Evolutionary conservation across 2,329 filamentous ascomycete genomes (phyloP).

Genomic region (Albophoma yamanashiensis): DNA sequence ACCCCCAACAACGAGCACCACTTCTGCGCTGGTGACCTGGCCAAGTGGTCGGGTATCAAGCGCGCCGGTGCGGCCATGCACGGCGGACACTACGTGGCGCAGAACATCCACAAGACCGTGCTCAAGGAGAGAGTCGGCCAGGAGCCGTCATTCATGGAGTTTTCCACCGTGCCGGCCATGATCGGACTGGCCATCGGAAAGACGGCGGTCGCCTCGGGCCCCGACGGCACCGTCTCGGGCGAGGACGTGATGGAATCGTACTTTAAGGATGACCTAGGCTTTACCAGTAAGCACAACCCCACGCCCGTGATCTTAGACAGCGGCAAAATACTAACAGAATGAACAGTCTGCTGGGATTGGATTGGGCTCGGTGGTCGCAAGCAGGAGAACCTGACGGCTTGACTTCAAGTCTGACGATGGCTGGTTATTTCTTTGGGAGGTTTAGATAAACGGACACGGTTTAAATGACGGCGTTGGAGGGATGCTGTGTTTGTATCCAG

Average conservation of each 20-base stretch:
- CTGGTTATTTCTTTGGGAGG: not conserved
- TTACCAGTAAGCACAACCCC: slow-evolving; percentile 42
- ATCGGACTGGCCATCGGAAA: slow-evolving; percentile 65
- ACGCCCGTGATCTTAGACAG: no score
- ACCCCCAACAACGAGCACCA: slow-evolving; percentile 50
- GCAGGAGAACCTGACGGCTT: slow-evolving; percentile 3
- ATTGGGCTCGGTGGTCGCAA: slow-evolving; percentile 32
- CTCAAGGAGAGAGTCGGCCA: slow-evolving; percentile 26
- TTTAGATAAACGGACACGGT: not conserved
- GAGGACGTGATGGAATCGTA: slow-evolving; percentile 52
- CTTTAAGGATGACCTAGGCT: slow-evolving; percentile 60
- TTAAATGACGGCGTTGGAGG: not conserved
- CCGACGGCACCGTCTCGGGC: slow-evolving; percentile 47
- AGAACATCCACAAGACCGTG: slow-evolving; percentile 58
- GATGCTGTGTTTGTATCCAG: not conserved
- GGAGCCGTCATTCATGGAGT: slow-evolving; percentile 33
- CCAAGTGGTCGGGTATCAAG: slow-evolving; percentile 68
- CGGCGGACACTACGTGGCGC: slow-evolving; percentile 54
- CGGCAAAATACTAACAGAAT: slow-evolving; percentile 7
- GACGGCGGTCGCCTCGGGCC: slow-evolving; percentile 53
- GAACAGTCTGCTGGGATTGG: slow-evolving; percentile 44
- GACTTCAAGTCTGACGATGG: not conserved
- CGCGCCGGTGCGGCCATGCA: slow-evolving; percentile 68
- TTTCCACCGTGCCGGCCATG: slow-evolving; percentile 47
- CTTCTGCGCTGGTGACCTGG: slow-evolving; percentile 60